Conservation (phyloP, 1,284 basidiomycete species). For the Tremellales sp. region DNA sequence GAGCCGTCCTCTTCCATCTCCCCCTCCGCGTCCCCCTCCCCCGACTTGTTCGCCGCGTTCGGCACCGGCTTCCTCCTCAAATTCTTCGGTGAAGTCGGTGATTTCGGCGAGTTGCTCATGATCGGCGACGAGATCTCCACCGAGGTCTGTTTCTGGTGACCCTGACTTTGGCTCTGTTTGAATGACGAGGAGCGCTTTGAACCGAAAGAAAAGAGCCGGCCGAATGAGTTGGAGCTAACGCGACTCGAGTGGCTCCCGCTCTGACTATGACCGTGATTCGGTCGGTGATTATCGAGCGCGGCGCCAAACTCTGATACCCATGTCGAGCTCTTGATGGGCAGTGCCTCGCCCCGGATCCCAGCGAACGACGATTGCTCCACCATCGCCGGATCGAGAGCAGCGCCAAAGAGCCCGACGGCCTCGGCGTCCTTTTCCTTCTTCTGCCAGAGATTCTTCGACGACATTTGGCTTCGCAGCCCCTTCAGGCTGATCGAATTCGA, state of each 20-base stretch:
- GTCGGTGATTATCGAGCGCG: background rate
- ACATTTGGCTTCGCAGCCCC: conserved; percentile 24
- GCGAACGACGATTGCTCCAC: background rate
- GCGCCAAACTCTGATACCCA: background rate
- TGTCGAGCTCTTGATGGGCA: background rate
- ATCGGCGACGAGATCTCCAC: conserved; percentile 1
- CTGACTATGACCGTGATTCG: background rate
- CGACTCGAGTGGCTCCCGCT: no score
- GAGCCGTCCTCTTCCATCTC: no score
- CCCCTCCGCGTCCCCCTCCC: conserved; percentile 2
- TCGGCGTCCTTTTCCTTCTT: conserved; percentile 9
- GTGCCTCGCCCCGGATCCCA: conserved; percentile 1
- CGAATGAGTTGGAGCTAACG: background rate
- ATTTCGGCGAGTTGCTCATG: conserved; percentile 3
- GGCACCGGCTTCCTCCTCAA: conserved; percentile 35
- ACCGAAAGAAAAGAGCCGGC: conserved; percentile 8
- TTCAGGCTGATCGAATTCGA: conserved; percentile 16
- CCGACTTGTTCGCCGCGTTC: conserved; percentile 7
- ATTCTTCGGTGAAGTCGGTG: conserved; percentile 6
- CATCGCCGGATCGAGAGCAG: background rate
- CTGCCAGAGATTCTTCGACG: conserved; percentile 16
- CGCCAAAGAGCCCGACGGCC: conserved; percentile 15
- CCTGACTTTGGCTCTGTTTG: background rate
- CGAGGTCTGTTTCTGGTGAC: conserved; percentile 6
- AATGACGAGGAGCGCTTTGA: conserved; percentile 1